Percentiles rank a stretch among this genome's conserved stretches.
Conservation (phyloP, 495 filamentous ascomycete genomes). For the Penicillium malachiteum region DNA sequence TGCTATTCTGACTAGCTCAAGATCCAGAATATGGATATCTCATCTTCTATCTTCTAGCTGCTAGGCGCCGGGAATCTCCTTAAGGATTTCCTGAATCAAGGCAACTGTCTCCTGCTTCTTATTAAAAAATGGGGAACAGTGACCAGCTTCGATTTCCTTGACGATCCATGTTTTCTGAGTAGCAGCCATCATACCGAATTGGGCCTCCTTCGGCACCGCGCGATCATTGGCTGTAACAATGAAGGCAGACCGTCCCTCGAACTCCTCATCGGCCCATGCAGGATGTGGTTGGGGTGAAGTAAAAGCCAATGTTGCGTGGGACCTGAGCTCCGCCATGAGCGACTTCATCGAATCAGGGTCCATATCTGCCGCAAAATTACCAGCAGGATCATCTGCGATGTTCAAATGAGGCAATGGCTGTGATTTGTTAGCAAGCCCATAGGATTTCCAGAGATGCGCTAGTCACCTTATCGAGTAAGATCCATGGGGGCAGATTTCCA, state of each 20-base stretch:
- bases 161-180: slow-evolving; percentile 23
- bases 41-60: too few species aligned
- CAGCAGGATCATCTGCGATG: slow-evolving; percentile 18
- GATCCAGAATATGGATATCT: too few species aligned
- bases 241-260: slow-evolving; percentile 15
- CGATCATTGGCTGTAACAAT: slow-evolving; percentile 25
- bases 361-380: slow-evolving; percentile 29
- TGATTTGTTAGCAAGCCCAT: background rate
- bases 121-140: slow-evolving; percentile 25
- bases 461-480: slow-evolving; percentile 24
- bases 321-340: slow-evolving; percentile 16
- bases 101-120: slow-evolving; percentile 10
- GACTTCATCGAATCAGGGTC: slow-evolving; percentile 6
- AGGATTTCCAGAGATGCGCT: background rate
- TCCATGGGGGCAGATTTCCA: slow-evolving; percentile 26
- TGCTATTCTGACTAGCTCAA: too few species aligned
- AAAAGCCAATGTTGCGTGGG: slow-evolving; percentile 28
- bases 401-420: slow-evolving; percentile 23
- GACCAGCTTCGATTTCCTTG: slow-evolving; percentile 23
- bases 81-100: slow-evolving; percentile 3
- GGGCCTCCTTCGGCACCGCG: slow-evolving; percentile 25
- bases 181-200: slow-evolving; percentile 24
- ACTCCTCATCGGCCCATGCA: slow-evolving; percentile 24
- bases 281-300: slow-evolving; percentile 25
- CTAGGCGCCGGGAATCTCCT: background rate